phyloP scores from a whole-genome alignment of 257 asterid species.

The Solanum bulbocastanum region DNA sequence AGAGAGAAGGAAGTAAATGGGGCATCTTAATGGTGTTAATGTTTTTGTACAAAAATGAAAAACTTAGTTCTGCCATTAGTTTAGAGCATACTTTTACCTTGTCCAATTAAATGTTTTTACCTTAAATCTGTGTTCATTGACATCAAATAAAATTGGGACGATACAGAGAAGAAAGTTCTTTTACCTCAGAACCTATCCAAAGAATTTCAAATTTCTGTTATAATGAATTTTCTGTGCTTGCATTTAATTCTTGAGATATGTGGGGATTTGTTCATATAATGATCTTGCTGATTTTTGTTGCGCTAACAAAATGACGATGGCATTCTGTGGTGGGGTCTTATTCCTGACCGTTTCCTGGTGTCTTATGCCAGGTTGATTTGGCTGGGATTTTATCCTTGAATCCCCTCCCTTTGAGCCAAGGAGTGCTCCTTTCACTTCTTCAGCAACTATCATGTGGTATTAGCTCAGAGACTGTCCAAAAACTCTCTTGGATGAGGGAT shows the following conservation, averaged over 20 bases:
- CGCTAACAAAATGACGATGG: not conserved
- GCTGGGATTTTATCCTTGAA: constrained; percentile 45
- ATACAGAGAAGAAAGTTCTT: not conserved
- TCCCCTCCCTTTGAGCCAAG: constrained; percentile 91
- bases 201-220: not conserved
- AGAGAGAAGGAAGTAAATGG: not conserved
- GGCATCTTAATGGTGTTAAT: not conserved
- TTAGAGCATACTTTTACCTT: not conserved
- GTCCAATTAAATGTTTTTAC: not conserved
- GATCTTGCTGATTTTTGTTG: not conserved
- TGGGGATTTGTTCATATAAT: not conserved
- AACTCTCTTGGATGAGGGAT: constrained; percentile 88
- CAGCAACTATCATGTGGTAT: constrained; percentile 89
- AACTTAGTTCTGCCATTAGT: not conserved
- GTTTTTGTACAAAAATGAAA: not conserved
- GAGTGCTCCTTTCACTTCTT: constrained; percentile 83
- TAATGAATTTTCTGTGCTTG: not conserved
- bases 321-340: not conserved
- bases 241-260: not conserved
- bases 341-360: not conserved
- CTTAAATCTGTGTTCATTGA: not conserved
- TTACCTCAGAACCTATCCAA: not conserved
- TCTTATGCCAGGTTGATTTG: constrained; percentile 62
- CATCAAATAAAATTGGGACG: not conserved
- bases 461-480: constrained; percentile 48